Evolutionary conservation across 257 asterid species (phyloP), one percentile per base, ranked within the genome.

Genomic region (Capsicum pubescens): DNA sequence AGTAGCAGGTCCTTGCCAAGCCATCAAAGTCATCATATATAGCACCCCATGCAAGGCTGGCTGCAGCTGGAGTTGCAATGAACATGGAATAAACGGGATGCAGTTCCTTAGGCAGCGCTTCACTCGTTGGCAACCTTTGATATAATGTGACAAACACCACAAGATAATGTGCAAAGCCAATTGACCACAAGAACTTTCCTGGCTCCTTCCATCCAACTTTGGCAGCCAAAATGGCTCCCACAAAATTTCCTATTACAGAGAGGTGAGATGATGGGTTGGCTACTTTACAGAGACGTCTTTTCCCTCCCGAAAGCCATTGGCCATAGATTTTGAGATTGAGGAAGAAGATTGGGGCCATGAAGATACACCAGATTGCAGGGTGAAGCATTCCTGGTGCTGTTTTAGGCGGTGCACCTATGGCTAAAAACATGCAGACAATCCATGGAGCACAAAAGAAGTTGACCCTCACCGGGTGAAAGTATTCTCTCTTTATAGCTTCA

Each of bases 361-460:
- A 94, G 10, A 63, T 83, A 74, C 97, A 92, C 95, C 94, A 94
- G 10, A 95, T 12, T 17, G 91, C 88, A 0, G 99, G 98, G 70
- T 92, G 94, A 36, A 93, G 92, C 2, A 71, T 60, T 9, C 71
- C 85, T 1, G 93, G 88, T 21, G 89, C 87, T 0, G 90, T 69
- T 3, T 54, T 8, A 0, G 92, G 66, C 0, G 99, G 99, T 12
- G 71, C 90, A 3, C 98, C 99, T 2, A 95, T 92, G 86, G 99
- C 97, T 11, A 95, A 83, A 93, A 95, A 94, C 99, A 95, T 94
- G 90, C 97, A 89, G 16, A 89, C 98, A 17, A 95, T 82, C 92
- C 94, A 95, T 0, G 99, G 99, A 87, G 99, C 99, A 60, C 94
- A 95, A 88, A 95, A 94, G 95, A 95, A 95, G 90, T 95, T 95